Evolutionary conservation across 768 basidiomycete species (phyloP).

Genomic region (Chalciporus piperatus): DNA sequence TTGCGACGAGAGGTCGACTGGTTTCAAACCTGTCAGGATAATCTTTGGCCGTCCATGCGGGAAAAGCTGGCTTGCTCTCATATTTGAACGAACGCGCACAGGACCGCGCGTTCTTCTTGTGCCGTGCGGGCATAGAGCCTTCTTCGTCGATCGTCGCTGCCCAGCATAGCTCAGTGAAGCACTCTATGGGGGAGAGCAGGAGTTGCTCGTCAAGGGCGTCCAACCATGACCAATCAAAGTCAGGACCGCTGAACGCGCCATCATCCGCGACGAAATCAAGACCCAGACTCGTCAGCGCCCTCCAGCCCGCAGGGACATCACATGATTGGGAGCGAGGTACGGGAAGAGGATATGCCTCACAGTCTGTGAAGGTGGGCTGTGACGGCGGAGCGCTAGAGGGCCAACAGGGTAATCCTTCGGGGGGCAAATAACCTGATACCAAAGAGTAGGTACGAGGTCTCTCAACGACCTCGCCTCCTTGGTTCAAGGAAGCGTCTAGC

Average conservation of each 20-base stretch:
- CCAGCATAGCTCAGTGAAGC: constrained; percentile 43
- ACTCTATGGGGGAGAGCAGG: constrained; percentile 35
- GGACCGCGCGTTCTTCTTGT: neutral
- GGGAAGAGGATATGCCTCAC: constrained; percentile 9
- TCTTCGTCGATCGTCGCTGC: constrained; percentile 33
- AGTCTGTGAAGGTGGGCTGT: neutral
- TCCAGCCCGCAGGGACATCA: constrained; percentile 4
- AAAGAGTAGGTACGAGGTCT: constrained; percentile 15
- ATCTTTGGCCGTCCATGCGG: neutral
- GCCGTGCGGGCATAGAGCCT: neutral
- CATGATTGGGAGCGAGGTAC: constrained; percentile 1
- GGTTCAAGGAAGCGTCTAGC: constrained; percentile 24
- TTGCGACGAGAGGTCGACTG: constrained; percentile 15
- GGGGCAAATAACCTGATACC: neutral
- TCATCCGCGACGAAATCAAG: constrained; percentile 19
- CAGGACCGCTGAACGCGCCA: constrained; percentile 29
- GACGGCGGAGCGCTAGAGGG: constrained; percentile 18
- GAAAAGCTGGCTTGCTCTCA: neutral
- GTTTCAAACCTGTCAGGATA: constrained; percentile 10
- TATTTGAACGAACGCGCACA: constrained; percentile 18
- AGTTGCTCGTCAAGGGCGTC: constrained; percentile 40
- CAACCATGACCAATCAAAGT: constrained; percentile 37
- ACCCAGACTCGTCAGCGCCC: neutral
- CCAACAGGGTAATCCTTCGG: constrained; percentile 7
- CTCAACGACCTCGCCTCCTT: constrained; percentile 9